Base-by-base conservation (phyloP, 352 stramenopile species). In the Globisporangium canariense region DNA sequence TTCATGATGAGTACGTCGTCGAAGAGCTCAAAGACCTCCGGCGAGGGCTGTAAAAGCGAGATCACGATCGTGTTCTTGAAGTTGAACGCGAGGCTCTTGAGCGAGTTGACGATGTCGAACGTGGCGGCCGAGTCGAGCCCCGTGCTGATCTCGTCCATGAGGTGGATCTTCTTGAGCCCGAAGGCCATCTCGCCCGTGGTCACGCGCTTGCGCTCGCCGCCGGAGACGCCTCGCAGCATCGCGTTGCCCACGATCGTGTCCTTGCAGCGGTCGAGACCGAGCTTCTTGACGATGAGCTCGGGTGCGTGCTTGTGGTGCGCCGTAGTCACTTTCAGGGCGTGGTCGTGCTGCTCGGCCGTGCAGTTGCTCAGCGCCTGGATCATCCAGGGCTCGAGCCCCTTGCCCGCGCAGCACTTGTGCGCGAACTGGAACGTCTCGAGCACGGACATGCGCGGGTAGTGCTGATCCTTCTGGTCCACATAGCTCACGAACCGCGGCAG, bases 391-490 rank as follows among this genome's bases (percentile, higher is more conserved):
- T 81, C 75, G 22, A 82, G 66, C 3, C 60, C 88, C 64, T 70
- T 74, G 34, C 73, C 75, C 4, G 58, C 63, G 41, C 66, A 83
- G 58, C 76, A 97, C 53, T 87, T 79, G 69, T 96, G 96, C 3
- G 94, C 86, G 69, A 98, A 98, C 46, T 89, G 75, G 43, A 98
- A 91, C 3, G 93, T 98, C 66, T 98, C 95, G 25, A 90, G 71
- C 1, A 98, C 96, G 0, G 92, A 98, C 20, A 98, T 72, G 18
- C 78, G 71, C 16, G 94, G 78, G 43, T 89, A 80, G 77, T 98
- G 94, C 38, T 80, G 62, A 65, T 98, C 94, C n/a, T 81, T 77
- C 58, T 88, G 79, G 57, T 83, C 71, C 2, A 75, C 73, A 52
- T 88, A 86, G 0, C 58, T 59, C 16, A 81, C 75, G 50, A 80